A percentile compares a stretch with the other conserved stretches of the same genome.
Conservation (phyloP, 345 rosid genomes). For the Mercurialis annua region DNA sequence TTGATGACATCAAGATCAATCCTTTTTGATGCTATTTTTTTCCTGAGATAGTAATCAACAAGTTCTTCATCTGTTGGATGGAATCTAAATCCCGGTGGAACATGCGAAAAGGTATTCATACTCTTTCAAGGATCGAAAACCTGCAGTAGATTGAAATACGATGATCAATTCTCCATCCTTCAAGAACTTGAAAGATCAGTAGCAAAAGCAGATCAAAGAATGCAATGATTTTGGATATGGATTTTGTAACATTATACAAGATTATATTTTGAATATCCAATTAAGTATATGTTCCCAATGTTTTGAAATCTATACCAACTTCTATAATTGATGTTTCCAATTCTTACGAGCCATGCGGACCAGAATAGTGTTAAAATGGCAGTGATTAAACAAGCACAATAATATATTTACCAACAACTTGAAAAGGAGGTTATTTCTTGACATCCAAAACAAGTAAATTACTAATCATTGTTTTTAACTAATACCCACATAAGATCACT, state of each 20-base stretch:
- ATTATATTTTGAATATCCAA: background rate
- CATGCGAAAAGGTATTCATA: constrained; percentile 25
- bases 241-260: background rate
- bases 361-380: background rate
- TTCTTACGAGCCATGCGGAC: background rate
- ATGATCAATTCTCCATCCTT: background rate
- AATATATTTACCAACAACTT: background rate
- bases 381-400: constrained; percentile 5
- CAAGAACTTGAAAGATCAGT: background rate
- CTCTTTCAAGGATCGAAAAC: background rate
- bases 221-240: background rate
- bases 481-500: background rate
- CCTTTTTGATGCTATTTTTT: constrained; percentile 26
- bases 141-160: background rate
- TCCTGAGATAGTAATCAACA: constrained; percentile 28
- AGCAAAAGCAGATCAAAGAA: background rate
- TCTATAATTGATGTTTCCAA: background rate
- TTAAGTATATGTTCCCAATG: background rate
- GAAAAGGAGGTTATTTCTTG: background rate
- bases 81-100: constrained; percentile 31
- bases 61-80: constrained; percentile 31
- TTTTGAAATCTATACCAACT: background rate
- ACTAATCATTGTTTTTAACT: constrained; percentile 4
- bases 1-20: constrained; percentile 30
- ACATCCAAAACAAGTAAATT: background rate